Conservation (phyloP, 805 yeast genomes). For the Gaillardinia entomophila region DNA sequence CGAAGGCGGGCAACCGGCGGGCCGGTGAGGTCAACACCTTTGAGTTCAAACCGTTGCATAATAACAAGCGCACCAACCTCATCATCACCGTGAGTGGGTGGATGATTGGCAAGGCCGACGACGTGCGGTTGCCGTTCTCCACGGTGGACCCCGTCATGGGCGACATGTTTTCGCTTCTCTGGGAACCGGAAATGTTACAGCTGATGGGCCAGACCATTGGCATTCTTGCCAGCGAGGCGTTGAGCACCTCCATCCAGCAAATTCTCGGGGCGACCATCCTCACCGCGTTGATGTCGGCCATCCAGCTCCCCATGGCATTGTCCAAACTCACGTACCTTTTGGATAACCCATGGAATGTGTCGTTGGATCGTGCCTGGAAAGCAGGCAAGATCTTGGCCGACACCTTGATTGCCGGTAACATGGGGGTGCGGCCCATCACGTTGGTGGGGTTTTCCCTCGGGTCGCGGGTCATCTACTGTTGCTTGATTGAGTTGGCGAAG, state of each 20-base stretch:
- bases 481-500: constrained; percentile 78
- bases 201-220: constrained; percentile 95
- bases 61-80: constrained; percentile 80
- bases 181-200: constrained; percentile 98
- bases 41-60: constrained; percentile 89
- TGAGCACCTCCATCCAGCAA: constrained; percentile 91
- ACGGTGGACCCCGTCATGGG: constrained; percentile 98
- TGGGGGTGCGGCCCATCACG: constrained; percentile 90
- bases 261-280: constrained; percentile 87
- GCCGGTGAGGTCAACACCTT: constrained; percentile 91
- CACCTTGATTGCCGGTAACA: constrained; percentile 75
- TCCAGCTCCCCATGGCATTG: constrained; percentile 87
- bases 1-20: constrained; percentile 76
- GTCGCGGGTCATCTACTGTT: constrained; percentile 85
- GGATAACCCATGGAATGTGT: constrained; percentile 98
- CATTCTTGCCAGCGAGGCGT: constrained; percentile 88
- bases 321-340: constrained; percentile 83
- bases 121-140: constrained; percentile 90
- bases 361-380: constrained; percentile 94
- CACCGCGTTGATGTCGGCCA: constrained; percentile 85
- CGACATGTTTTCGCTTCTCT: constrained; percentile 79
- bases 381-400: constrained; percentile 92
- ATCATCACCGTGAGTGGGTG: constrained; percentile 92
- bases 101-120: constrained; percentile 95
- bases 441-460: constrained; percentile 92